phyloP scores from a whole-genome alignment of 371 early-diverging fungal species.

The Mortierella sp. region DNA sequence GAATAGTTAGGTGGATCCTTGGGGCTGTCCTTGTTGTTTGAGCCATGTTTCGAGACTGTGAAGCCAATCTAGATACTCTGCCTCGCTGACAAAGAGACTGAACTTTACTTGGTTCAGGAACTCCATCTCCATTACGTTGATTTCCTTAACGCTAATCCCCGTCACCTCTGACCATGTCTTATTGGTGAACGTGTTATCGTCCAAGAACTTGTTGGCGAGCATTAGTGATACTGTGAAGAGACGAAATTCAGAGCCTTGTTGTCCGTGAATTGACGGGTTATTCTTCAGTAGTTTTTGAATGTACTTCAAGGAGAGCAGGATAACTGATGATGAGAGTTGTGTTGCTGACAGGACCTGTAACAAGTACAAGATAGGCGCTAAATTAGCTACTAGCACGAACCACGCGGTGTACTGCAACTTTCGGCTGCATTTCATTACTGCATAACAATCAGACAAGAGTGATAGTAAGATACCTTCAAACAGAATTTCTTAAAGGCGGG shows the following conservation, averaged over 20 bases:
- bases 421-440: slow-evolving; percentile 2
- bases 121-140: slow-evolving; percentile 72
- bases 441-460: neutral
- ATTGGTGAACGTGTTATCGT: slow-evolving; percentile 71
- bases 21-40: slow-evolving; percentile 14
- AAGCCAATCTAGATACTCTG: slow-evolving; percentile 57
- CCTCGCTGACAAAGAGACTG: slow-evolving; percentile 60
- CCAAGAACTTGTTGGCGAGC: slow-evolving; percentile 70
- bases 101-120: slow-evolving; percentile 65
- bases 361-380: neutral
- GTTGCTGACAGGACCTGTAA: slow-evolving; percentile 58
- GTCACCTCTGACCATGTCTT: slow-evolving; percentile 72
- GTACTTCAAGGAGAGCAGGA: slow-evolving; percentile 62
- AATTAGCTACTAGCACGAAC: neutral
- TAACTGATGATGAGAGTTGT: slow-evolving; percentile 65
- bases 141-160: slow-evolving; percentile 63
- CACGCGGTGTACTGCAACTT: slow-evolving; percentile 1
- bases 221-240: slow-evolving; percentile 79
- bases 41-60: slow-evolving; percentile 17
- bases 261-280: slow-evolving; percentile 64
- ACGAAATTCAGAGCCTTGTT: slow-evolving; percentile 75
- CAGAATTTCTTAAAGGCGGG: slow-evolving; percentile 59
- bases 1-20: neutral
- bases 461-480: slow-evolving; percentile 51
- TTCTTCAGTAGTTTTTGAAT: slow-evolving; percentile 63